phyloP scores from a whole-genome alignment of 169 alveolate genomes.

The Plasmodium vivax region DNA sequence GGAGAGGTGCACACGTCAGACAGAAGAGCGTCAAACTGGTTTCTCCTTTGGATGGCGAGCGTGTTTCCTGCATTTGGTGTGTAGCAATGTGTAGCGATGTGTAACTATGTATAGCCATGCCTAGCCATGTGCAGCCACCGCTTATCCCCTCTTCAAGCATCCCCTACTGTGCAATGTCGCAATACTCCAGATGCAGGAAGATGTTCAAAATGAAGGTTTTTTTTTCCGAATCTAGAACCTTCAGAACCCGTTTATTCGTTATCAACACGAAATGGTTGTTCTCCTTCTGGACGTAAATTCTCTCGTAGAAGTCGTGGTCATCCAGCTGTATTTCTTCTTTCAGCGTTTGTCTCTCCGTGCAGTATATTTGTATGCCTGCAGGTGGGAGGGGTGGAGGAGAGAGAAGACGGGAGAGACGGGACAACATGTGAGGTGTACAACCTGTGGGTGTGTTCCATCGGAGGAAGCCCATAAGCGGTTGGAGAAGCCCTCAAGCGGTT shows the following conservation, averaged over 20 bases:
- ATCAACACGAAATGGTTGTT: conserved; percentile 26
- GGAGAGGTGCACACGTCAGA: neutral
- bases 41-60: neutral
- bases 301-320: conserved; percentile 42
- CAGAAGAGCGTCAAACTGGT: neutral
- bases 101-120: too few species aligned
- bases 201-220: conserved; percentile 22
- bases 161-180: conserved; percentile 22
- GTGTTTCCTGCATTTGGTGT: neutral
- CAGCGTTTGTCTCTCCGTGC: neutral
- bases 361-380: conserved; percentile 48
- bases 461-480: neutral
- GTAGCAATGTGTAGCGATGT: too few species aligned
- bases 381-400: neutral
- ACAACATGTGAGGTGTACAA: neutral
- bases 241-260: conserved; percentile 51
- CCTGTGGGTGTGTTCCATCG: neutral
- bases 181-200: conserved; percentile 30
- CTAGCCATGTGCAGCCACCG: neutral
- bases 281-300: conserved; percentile 34
- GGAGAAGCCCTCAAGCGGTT: neutral
- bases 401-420: neutral
- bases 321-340: conserved; percentile 22
- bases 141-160: neutral
- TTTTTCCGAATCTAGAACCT: conserved; percentile 43